Base-by-base conservation (phyloP, 192 early-diverging fungal species). In the Coemansia sp. region DNA sequence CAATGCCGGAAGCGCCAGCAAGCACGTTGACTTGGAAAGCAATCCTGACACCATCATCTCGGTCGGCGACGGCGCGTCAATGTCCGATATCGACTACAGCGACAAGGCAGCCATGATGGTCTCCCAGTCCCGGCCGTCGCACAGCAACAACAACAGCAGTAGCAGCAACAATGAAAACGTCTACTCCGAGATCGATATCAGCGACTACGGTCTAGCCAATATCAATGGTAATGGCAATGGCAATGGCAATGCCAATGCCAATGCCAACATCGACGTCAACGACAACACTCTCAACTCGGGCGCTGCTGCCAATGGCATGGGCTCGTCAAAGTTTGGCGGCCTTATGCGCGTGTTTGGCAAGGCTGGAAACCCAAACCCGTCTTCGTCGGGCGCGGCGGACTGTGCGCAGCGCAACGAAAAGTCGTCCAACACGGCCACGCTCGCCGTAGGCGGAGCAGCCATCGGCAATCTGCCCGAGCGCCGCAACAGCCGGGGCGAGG, bases 401-500 rank as follows among this genome's bases (percentile, higher is more conserved):
- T 22, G 13, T 25, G n/a, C 19, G 18, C 28, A 51, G 19, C 25
- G 32, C 13, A 16, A 25, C 18, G 55, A n/a, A 29, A 67, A 69
- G 64, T 62, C 63, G 16, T 69, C 71, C 7, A 80, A 80, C 68
- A 64, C 59, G 0, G 77, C 77, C 10, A 65, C 72, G 27, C 55
- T 80, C 22, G 77, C 72, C 5, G 51, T 69, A 10, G 77, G 77
- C 14, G 77, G 72, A 3, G 72, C 77, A 8, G 68, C 72, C 5
- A 80, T 80, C 24, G 77, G 77, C 30, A 74, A 80, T 55, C 56
- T 80, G 18, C 77, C 77, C 0, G 61, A 67, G 65, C 68, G 77
- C 1, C 77, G 77, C 46, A 80, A 80, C 48, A 80, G 77, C 62
- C 71, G 68, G 14, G 77, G 77, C 46, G 77, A 80, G 35, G 77